Evolutionary conservation across 306 rosid genomes (phyloP).

Genomic region (Myrica gale): DNA sequence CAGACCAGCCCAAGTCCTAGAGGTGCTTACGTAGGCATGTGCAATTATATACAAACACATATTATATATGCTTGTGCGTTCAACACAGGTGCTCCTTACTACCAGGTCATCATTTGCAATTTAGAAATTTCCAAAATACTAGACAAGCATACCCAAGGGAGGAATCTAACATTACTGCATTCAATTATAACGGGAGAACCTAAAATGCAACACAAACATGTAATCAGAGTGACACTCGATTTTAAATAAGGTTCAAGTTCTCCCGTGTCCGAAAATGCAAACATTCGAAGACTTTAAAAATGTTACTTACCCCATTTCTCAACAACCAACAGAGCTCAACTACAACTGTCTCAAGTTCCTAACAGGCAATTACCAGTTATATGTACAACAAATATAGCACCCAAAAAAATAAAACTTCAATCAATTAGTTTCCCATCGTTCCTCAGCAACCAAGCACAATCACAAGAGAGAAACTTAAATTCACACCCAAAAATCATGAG

Average conservation of each 20-base stretch:
- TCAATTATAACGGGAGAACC: neutral
- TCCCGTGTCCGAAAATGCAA: neutral
- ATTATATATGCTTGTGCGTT: too few relatives aligned
- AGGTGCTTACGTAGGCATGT: neutral
- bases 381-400: neutral
- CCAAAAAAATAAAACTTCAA: neutral
- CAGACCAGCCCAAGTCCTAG: neutral
- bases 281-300: too few relatives aligned
- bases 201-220: neutral
- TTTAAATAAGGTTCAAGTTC: neutral
- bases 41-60: too few relatives aligned
- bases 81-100: too few relatives aligned
- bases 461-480: neutral
- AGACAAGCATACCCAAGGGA: neutral
- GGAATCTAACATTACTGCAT: neutral
- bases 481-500: neutral
- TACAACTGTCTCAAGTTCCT: neutral
- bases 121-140: neutral
- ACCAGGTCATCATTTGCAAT: neutral
- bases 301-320: neutral
- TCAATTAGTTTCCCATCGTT: neutral
- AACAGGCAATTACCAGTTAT: neutral
- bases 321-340: neutral
- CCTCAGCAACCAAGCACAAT: constrained; percentile 14
- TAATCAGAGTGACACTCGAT: neutral